Conservation (phyloP, 768 basidiomycete species). For the Trametes elegans region DNA sequence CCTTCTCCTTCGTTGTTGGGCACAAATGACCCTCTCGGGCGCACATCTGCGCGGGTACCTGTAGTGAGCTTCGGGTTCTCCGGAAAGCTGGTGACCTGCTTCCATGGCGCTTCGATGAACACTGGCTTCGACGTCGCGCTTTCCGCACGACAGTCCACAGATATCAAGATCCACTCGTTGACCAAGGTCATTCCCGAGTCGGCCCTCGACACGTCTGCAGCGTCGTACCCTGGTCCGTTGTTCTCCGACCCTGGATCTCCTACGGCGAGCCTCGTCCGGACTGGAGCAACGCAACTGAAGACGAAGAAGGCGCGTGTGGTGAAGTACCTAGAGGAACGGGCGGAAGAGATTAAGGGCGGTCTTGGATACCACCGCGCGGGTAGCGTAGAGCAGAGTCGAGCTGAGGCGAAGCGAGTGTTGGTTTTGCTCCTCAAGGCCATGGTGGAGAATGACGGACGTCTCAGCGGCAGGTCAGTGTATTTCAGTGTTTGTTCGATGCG, state of each 20-base stretch:
- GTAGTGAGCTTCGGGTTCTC: conserved; percentile 91
- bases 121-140: conserved; percentile 79
- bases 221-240: conserved; percentile 83
- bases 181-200: conserved; percentile 70
- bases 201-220: conserved; percentile 50
- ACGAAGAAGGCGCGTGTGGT: conserved; percentile 78
- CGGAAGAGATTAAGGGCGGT: conserved; percentile 74
- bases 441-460: conserved; percentile 85
- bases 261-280: conserved; percentile 65
- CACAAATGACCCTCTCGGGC: conserved; percentile 77
- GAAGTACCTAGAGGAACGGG: conserved; percentile 74
- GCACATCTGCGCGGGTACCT: conserved; percentile 70
- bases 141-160: conserved; percentile 66
- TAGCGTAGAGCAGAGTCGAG: conserved; percentile 50
- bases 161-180: conserved; percentile 64
- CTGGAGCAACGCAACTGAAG: conserved; percentile 63
- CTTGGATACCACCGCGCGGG: conserved; percentile 63
- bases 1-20: conserved; percentile 84
- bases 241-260: conserved; percentile 71
- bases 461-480: conserved; percentile 75
- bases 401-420: conserved; percentile 76
- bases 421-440: conserved; percentile 73
- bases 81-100: conserved; percentile 87
- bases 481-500: background rate
- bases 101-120: conserved; percentile 64